These are phyloP conservation scores for Cladosporium phlei DNA, from an alignment of 2,329 filamentous ascomycete species.

Conservation along the genomic window DNA sequence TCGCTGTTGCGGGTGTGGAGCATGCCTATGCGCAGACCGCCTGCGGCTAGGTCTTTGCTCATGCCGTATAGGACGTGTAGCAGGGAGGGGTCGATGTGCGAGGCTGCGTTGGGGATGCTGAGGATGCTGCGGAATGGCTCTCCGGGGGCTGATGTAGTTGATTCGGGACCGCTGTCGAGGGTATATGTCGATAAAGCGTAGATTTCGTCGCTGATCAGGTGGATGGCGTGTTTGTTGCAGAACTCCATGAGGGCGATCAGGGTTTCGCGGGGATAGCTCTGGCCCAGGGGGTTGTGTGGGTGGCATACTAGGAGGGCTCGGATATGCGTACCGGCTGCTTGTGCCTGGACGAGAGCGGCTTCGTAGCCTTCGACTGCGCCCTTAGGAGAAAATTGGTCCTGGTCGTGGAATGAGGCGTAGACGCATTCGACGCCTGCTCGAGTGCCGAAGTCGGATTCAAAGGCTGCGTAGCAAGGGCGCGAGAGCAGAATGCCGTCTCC, in stretches of 20 bases:
- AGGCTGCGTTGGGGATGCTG: slow-evolving; percentile 7
- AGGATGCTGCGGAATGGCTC: slow-evolving; percentile 11
- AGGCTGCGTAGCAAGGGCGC: slow-evolving; percentile 46
- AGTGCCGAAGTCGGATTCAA: slow-evolving; percentile 46
- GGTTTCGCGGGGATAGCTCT: slow-evolving; percentile 26
- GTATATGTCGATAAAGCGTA: slow-evolving; percentile 33
- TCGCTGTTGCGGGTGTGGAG: slow-evolving; percentile 24
- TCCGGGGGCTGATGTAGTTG: slow-evolving; percentile 11
- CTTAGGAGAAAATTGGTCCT: slow-evolving; percentile 36
- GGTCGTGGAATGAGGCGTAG: slow-evolving; percentile 34
- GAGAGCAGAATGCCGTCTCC: slow-evolving; percentile 45
- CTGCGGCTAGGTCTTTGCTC: slow-evolving; percentile 33
- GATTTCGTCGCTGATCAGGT: slow-evolving; percentile 35
- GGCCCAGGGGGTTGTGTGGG: slow-evolving; percentile 41
- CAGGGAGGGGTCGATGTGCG: not conserved
- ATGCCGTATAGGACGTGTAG: slow-evolving; percentile 34
- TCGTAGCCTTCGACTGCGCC: slow-evolving; percentile 35
- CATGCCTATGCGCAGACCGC: slow-evolving; percentile 31
- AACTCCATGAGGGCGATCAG: slow-evolving; percentile 27
- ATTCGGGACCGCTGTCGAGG: not conserved
- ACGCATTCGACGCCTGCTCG: slow-evolving; percentile 38
- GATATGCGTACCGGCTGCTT: slow-evolving; percentile 32
- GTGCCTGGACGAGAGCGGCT: slow-evolving; percentile 31
- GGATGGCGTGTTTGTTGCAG: slow-evolving; percentile 29
- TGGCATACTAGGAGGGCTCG: slow-evolving; percentile 41